Base-by-base conservation (phyloP, 768 basidiomycete genomes). In the Dictyophora rubrovolvata region DNA sequence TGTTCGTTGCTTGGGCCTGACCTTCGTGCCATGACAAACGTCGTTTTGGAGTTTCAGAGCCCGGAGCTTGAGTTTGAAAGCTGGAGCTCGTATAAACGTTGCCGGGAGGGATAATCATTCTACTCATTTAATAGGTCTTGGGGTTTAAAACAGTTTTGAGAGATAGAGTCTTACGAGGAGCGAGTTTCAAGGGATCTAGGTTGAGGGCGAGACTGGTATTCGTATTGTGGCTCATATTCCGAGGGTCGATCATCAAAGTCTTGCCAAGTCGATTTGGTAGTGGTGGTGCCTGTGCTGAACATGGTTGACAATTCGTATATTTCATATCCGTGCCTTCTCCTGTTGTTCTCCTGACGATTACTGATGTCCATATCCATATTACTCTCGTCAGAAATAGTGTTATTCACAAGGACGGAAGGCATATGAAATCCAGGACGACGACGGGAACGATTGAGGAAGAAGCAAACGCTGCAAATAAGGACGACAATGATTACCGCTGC, bases 381-480 rank as follows among this genome's bases (percentile, higher is more conserved):
- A n/a, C 42, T 42, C 11, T 42, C 42, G 42, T 42, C 42, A 42
- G 42, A 42, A 2, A 9, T 35, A 17, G 50, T 51, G 49, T 50
- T 42, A 22, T 52, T 35, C n/a, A 59, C 57, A 20, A 59, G 57
- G 0, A 59, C 49, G 17, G 49, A 51, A 18, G 57, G 57, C 57
- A 59, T 59, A 33, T 59, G 57, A 22, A 59, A 59, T 4, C 57
- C 57, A 20, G 57, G 57, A 22, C 49, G 33, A 20, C 46, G 50
- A 5, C 49, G 49, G 18, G 49, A 35, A 36, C 36, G 34, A 21
- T 35, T 51, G 20, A 59, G 49, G 14, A 59, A 59, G 37, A 53
- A 59, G 49, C 57, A 59, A 48, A 21, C 35, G 8, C 57, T 35
- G 49, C 57, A 59, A 18, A 53, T 21, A 16, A 42, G 23, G 50